Evolutionary conservation across 2,329 filamentous ascomycete species (phyloP).

Genomic region (Botrytis sinoallii): DNA sequence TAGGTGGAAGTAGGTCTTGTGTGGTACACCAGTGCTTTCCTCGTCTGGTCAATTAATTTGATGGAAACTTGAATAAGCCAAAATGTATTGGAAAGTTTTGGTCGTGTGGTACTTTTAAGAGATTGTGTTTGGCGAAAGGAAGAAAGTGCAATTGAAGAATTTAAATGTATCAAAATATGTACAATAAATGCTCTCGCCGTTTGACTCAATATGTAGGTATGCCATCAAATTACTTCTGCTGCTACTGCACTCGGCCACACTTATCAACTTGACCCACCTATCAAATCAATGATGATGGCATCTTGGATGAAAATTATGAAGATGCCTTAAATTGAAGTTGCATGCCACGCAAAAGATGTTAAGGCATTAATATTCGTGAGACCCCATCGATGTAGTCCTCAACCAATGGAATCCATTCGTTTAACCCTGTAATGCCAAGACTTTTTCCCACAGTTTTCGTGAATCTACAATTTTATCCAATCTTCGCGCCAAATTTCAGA

Average conservation of each 20-base stretch:
- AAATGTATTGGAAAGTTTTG: background rate
- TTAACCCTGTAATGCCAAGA: constrained; percentile 22
- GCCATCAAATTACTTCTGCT: background rate
- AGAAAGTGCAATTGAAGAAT: background rate
- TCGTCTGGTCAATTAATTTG: background rate
- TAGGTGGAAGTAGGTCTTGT: background rate
- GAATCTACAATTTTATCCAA: constrained; percentile 13
- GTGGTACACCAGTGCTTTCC: background rate
- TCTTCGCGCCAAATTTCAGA: background rate
- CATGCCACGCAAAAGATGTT: background rate
- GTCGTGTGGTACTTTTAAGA: background rate
- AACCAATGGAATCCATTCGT: constrained; percentile 23
- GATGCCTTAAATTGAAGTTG: background rate
- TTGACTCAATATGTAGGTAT: constrained; percentile 23
- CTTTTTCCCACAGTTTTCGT: constrained; percentile 26
- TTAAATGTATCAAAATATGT: background rate
- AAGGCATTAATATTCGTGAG: background rate
- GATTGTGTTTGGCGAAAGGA: background rate
- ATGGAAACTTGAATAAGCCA: background rate
- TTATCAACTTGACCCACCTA: background rate
- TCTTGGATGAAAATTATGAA: too few species aligned
- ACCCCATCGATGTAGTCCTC: background rate
- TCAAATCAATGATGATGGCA: constrained; percentile 12
- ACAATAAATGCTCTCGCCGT: constrained; percentile 21
- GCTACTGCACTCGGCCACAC: background rate